phyloP scores from a whole-genome alignment of 352 stramenopile genomes.

The Globisporangium cylindrosporum region DNA sequence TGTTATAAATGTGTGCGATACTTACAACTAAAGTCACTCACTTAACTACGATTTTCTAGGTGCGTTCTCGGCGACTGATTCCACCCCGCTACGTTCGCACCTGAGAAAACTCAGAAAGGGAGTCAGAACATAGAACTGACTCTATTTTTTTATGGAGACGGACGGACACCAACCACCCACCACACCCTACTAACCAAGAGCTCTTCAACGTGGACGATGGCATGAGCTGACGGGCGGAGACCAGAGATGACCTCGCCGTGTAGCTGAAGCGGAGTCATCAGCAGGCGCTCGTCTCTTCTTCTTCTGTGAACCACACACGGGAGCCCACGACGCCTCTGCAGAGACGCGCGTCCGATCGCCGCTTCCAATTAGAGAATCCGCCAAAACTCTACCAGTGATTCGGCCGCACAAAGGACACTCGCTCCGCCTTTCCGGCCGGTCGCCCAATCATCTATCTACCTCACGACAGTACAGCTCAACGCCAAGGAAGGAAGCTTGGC shows the following conservation, averaged over 20 bases:
- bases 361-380: slow-evolving; percentile 2
- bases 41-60: too few species aligned
- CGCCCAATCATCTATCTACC: neutral
- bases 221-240: neutral
- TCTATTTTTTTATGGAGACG: neutral
- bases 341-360: neutral
- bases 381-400: slow-evolving; percentile 2
- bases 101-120: too few species aligned
- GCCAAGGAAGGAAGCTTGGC: neutral
- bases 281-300: neutral
- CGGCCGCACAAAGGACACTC: neutral
- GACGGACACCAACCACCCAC: neutral
- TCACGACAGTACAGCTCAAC: neutral
- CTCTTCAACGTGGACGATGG: neutral
- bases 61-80: too few species aligned
- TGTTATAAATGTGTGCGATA: too few species aligned
- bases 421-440: neutral
- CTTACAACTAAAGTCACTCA: too few species aligned
- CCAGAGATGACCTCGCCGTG: neutral
- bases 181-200: too few species aligned
- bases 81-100: too few species aligned
- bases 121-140: neutral
- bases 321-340: neutral
- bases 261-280: neutral
- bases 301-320: neutral